These are phyloP conservation scores for Plasmodium vinckei DNA, from an alignment of 169 alveolate genomes.

Conservation along the genomic window DNA sequence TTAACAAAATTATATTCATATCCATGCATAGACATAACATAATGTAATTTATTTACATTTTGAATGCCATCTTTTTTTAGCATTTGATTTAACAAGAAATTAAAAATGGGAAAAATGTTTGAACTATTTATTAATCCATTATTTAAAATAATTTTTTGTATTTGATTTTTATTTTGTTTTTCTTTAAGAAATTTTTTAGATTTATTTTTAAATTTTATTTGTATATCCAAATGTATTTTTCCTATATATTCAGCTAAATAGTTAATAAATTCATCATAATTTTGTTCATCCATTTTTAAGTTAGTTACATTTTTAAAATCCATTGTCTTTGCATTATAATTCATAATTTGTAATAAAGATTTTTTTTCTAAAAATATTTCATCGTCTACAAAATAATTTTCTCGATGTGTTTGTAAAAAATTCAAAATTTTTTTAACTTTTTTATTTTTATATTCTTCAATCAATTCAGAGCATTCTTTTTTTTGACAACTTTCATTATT, in stretches of 20 bases:
- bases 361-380: slow-evolving; percentile 23
- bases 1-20: slow-evolving; percentile 45
- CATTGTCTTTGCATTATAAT: slow-evolving; percentile 1
- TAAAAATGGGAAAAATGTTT: slow-evolving; percentile 8
- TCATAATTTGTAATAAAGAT: slow-evolving; percentile 3
- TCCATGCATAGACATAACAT: slow-evolving; percentile 44
- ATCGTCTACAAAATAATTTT: background rate
- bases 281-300: background rate
- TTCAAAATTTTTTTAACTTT: slow-evolving; percentile 25
- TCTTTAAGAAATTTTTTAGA: slow-evolving; percentile 23
- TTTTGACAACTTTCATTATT: too few species aligned
- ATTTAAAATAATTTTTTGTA: slow-evolving; percentile 67
- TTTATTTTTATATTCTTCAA: slow-evolving; percentile 9
- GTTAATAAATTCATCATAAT: slow-evolving; percentile 26
- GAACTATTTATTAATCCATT: slow-evolving; percentile 49
- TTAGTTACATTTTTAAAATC: background rate
- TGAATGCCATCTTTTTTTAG: slow-evolving; percentile 1
- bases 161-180: slow-evolving; percentile 23
- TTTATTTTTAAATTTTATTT: slow-evolving; percentile 33
- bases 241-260: slow-evolving; percentile 72
- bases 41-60: slow-evolving; percentile 20
- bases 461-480: too few species aligned
- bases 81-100: slow-evolving; percentile 25
- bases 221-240: slow-evolving; percentile 53
- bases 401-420: slow-evolving; percentile 19